Conservation (phyloP, 495 filamentous ascomycete species). For the Penicillium antarcticum region DNA sequence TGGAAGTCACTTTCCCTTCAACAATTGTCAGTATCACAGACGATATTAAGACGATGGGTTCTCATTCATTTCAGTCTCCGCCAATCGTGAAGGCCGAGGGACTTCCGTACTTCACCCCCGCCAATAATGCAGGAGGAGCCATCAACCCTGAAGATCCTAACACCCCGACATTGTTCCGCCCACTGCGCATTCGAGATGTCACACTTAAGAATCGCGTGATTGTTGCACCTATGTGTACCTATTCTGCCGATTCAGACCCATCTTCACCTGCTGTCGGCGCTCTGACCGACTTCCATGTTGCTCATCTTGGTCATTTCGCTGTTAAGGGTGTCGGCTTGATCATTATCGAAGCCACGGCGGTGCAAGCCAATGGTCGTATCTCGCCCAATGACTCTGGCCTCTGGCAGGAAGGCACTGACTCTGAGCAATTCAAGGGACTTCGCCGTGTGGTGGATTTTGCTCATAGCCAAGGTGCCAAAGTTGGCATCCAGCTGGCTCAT, state of each 20-base stretch:
- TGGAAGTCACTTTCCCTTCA: too few species aligned
- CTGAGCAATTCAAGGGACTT: conserved; percentile 59
- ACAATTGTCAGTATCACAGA: background rate
- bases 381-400: conserved; percentile 66
- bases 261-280: conserved; percentile 51
- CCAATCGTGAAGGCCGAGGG: conserved; percentile 13
- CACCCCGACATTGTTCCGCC: conserved; percentile 62
- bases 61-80: conserved; percentile 15
- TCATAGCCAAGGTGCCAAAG: conserved; percentile 60
- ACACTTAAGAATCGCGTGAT: conserved; percentile 70
- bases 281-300: conserved; percentile 67
- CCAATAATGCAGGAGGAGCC: conserved; percentile 54
- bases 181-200: conserved; percentile 62
- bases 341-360: conserved; percentile 67
- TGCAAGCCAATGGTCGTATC: conserved; percentile 67
- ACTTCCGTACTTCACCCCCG: conserved; percentile 57
- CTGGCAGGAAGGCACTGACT: conserved; percentile 54
- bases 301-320: conserved; percentile 60
- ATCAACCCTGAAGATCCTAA: conserved; percentile 33
- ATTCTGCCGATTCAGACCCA: conserved; percentile 51
- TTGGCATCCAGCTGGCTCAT: conserved; percentile 71
- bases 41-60: conserved; percentile 13
- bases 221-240: conserved; percentile 59
- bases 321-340: conserved; percentile 62
- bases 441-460: conserved; percentile 58